A percentile compares a stretch with the other conserved stretches of the same genome.
phyloP scores from a whole-genome alignment of 1,284 basidiomycete species.

The Cryptococcus jaspeensis region DNA sequence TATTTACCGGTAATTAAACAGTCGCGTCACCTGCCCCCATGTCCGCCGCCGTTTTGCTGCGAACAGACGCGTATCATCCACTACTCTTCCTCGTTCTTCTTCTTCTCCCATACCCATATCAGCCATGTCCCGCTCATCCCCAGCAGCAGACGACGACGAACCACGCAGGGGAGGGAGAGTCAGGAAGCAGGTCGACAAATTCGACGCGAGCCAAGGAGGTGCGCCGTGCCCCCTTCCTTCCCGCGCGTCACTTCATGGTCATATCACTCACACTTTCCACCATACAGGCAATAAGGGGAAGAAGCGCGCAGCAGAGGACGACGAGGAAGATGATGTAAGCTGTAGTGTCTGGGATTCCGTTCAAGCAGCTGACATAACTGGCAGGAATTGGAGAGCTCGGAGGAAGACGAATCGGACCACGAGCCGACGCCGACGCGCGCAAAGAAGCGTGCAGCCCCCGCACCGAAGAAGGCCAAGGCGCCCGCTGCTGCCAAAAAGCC shows the following conservation, averaged over 20 bases:
- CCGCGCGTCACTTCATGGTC: not conserved
- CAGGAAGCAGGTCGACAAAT: conserved; percentile 39
- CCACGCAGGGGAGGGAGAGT: conserved; percentile 39
- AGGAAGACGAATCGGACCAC: conserved; percentile 20
- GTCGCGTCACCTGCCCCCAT: conserved; percentile 16
- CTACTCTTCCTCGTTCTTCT: not conserved
- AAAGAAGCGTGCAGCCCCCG: conserved; percentile 20
- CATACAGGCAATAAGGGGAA: conserved; percentile 11
- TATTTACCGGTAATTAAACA: not conserved
- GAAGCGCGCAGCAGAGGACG: conserved; percentile 13
- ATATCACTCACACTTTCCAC: not conserved
- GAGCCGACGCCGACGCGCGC: conserved; percentile 20
- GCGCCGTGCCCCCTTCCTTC: conserved; percentile 1
- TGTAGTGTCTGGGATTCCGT: not conserved
- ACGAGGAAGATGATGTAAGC: conserved; percentile 20
- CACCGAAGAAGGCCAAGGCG: conserved; percentile 17
- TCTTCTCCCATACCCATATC: not conserved
- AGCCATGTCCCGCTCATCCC: conserved; percentile 21
- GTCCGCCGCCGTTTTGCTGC: not conserved
- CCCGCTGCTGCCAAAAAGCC: conserved; percentile 22
- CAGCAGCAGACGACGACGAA: conserved; percentile 19
- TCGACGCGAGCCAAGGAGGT: conserved; percentile 24
- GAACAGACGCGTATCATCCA: not conserved
- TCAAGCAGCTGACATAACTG: conserved; percentile 3
- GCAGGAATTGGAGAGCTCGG: conserved; percentile 6